These are phyloP conservation scores for Kodamaea derodonti DNA, from an alignment of 1,139 yeast species.

Conservation along the genomic window DNA sequence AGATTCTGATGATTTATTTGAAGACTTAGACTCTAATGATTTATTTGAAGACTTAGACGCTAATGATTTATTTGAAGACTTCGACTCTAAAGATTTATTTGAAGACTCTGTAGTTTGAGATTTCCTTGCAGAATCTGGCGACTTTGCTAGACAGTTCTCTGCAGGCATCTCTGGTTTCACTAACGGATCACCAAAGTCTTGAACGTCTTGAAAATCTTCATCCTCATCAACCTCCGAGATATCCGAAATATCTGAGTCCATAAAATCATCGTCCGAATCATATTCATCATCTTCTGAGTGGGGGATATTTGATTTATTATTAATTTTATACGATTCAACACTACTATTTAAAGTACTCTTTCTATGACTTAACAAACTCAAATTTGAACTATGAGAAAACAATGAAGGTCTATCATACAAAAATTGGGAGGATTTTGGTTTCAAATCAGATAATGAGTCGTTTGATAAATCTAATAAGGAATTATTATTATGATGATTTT, in stretches of 20 bases:
- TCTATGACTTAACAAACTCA: conserved; percentile 12
- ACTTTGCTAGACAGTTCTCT: no score
- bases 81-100: no score
- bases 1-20: no score
- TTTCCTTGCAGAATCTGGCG: background rate
- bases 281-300: conserved; percentile 13
- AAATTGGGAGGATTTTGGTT: conserved; percentile 13
- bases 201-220: no score
- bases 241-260: conserved; percentile 25
- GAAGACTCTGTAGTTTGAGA: background rate
- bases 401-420: conserved; percentile 14
- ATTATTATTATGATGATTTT: background rate
- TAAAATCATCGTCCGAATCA: conserved; percentile 9
- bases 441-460: conserved; percentile 8
- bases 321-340: conserved; percentile 9
- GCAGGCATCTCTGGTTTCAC: background rate
- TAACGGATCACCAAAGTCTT: background rate
- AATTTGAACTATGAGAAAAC: conserved; percentile 15
- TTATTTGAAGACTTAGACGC: no score
- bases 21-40: no score
- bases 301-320: conserved; percentile 7
- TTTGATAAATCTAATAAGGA: background rate
- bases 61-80: no score
- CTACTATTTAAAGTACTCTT: conserved; percentile 14
- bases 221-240: conserved; percentile 22